A percentile compares a stretch with the other conserved stretches of the same genome.
phyloP scores from a whole-genome alignment of 345 rosid genomes.

The Populus nigra region DNA sequence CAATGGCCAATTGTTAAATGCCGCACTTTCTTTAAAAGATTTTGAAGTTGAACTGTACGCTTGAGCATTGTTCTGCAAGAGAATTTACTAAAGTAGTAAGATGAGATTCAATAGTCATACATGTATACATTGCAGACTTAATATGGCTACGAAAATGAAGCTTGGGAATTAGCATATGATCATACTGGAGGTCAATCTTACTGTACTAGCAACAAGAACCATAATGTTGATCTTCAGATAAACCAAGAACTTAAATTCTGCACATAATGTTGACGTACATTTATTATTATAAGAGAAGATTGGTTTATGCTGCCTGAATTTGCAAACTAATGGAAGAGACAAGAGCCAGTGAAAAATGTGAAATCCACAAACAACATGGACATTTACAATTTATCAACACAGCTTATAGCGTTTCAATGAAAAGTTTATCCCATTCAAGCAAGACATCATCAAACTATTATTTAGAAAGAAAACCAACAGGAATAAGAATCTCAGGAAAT shows the following conservation, averaged over 20 bases:
- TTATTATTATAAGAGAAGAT: not conserved
- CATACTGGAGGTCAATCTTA: not conserved
- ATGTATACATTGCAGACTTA: too few relatives aligned
- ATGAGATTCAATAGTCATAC: too few relatives aligned
- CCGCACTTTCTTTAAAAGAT: constrained; percentile 35
- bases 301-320: not conserved
- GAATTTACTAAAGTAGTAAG: constrained; percentile 2
- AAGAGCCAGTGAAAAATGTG: not conserved
- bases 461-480: too few relatives aligned
- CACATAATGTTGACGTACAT: not conserved
- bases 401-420: too few relatives aligned
- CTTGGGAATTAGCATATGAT: too few relatives aligned
- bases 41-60: constrained; percentile 44
- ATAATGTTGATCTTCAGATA: too few relatives aligned
- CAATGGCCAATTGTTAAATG: constrained; percentile 49
- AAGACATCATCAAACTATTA: not conserved
- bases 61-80: constrained; percentile 56
- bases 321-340: not conserved
- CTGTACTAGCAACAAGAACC: not conserved
- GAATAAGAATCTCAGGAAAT: not conserved
- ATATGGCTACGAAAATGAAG: too few relatives aligned
- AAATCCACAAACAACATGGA: not conserved
- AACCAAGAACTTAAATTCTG: not conserved
- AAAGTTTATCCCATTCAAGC: not conserved
- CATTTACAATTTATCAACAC: not conserved